A percentile compares a stretch with the other conserved stretches of the same genome.
phyloP scores from a whole-genome alignment of 2,329 filamentous ascomycete genomes.

The Pseudogymnoascus sp. region DNA sequence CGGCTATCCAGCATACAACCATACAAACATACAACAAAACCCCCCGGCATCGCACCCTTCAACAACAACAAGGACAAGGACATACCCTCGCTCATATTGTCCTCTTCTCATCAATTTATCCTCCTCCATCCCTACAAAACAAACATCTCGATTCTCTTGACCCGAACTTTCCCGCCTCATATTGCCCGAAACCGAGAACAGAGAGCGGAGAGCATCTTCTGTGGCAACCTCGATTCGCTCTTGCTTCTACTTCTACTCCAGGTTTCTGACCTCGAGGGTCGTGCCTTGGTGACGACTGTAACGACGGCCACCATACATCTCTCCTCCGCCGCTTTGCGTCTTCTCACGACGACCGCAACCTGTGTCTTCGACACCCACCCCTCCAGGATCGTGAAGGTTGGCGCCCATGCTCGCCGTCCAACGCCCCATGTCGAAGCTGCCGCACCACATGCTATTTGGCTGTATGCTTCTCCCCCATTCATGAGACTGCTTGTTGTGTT shows the following conservation, averaged over 20 bases:
- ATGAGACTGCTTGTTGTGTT: background rate
- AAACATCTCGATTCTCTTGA: background rate
- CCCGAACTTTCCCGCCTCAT: background rate
- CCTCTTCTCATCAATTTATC: background rate
- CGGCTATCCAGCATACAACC: too few relatives aligned
- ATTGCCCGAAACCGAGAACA: background rate
- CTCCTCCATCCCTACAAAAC: background rate
- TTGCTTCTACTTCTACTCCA: background rate
- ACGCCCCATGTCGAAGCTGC: slow-evolving; percentile 49
- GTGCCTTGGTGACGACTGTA: background rate
- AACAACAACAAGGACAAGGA: too few relatives aligned
- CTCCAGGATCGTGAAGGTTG: background rate
- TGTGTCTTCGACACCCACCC: background rate
- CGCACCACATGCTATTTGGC: slow-evolving; percentile 57
- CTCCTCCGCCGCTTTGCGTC: background rate
- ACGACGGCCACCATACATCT: background rate
- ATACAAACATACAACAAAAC: too few relatives aligned
- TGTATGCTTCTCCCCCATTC: slow-evolving; percentile 45
- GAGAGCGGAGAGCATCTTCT: background rate
- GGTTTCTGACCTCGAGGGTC: background rate
- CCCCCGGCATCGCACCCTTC: too few relatives aligned
- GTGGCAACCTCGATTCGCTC: background rate
- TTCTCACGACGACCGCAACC: background rate
- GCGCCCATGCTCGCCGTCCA: slow-evolving; percentile 53
- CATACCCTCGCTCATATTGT: background rate